phyloP scores from a whole-genome alignment of 257 asterid species.

The Solanum paucissectum region DNA sequence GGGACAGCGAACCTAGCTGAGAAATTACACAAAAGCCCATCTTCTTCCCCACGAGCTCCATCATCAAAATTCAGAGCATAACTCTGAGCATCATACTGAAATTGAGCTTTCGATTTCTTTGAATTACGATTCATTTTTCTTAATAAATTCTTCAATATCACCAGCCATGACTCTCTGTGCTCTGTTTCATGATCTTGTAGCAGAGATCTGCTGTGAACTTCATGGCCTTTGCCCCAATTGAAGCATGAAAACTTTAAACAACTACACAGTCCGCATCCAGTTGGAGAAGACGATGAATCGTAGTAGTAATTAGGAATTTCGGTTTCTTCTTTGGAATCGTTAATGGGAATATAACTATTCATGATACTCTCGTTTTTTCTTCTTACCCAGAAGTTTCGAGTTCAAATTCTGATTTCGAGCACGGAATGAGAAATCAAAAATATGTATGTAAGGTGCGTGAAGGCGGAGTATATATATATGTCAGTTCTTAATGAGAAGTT shows the following conservation, averaged over 20 bases:
- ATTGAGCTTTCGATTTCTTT: conserved; percentile 14
- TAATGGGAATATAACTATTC: background rate
- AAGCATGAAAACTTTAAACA: background rate
- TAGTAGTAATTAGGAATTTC: background rate
- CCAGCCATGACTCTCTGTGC: conserved; percentile 14
- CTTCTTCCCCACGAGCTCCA: conserved; percentile 20
- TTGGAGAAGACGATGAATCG: background rate
- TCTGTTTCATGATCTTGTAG: background rate
- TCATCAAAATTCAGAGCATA: conserved; percentile 63
- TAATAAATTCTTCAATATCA: conserved; percentile 16
- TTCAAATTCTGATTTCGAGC: background rate
- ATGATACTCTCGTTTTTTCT: background rate
- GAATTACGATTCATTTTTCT: conserved; percentile 7
- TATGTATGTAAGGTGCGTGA: background rate
- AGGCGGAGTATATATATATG: no score
- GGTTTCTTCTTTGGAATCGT: background rate
- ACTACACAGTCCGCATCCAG: background rate
- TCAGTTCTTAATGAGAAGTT: accelerated
- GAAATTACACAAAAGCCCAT: conserved; percentile 25
- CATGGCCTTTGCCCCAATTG: background rate
- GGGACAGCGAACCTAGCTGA: conserved; percentile 45
- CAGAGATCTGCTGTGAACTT: background rate
- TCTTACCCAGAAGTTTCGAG: accelerated
- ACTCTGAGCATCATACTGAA: conserved; percentile 55
- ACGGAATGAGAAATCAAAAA: background rate